Evolutionary conservation across 345 rosid species (phyloP), one percentile per base, ranked within the genome.

Genomic region (Nasturtium officinale): DNA sequence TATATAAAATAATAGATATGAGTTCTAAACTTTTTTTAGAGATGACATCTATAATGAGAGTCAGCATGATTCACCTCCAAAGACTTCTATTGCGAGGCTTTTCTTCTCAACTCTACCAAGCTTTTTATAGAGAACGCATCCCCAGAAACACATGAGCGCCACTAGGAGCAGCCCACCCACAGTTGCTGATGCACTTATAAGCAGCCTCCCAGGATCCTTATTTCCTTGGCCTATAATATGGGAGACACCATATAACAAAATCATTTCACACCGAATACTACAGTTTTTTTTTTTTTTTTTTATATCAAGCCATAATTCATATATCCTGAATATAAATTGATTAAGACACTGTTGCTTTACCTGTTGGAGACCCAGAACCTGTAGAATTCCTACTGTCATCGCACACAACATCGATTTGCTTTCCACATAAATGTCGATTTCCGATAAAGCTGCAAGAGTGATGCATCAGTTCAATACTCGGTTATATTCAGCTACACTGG

Each of bases 141-240:
- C 99, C 98, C 96, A 95, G 66, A 90, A 95, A 78, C 98, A 90
- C 99, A 95, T 95, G 57, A 95, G 97, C 46, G 99, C 99, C 79
- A 95, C 98, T 75, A 95, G 82, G 79, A 95, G 98, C 50, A 95
- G 83, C 52, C 97, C 98, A 61, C 99, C 99, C 30, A 95, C 83
- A 17, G 99, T 95, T 42, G 98, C 98, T 67, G 90, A 90, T 58
- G 99, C 91, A 79, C 99, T 91, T 67, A 92, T 86, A 53, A 95
- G 87, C 53, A 95, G 78, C 76, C 88, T 80, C 43, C 89, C 93
- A 43, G 98, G 83, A 67, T 85, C 76, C 67, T 83, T 92, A 78
- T 82, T 86, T 46, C 81, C 86, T 82, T 82, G 90, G 83, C 72
- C 96, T 88, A 79, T 77, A 75, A 75, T 54, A 62, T 8, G 66